phyloP scores from a whole-genome alignment of 179 eudicot genomes.

The Spinacia oleracea region DNA sequence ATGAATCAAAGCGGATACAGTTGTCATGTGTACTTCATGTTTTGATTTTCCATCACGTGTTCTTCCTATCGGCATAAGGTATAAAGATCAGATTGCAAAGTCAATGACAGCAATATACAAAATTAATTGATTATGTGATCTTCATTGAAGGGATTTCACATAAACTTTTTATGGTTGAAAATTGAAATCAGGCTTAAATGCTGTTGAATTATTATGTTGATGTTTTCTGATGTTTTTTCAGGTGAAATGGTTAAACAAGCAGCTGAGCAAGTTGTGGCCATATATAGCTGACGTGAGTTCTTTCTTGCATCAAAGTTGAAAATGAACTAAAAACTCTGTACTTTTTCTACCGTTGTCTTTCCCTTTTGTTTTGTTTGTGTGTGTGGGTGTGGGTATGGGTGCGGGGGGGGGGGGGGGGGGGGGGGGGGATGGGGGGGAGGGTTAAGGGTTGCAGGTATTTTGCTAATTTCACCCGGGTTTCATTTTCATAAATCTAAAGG shows the following conservation, averaged over 20 bases:
- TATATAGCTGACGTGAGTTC: constrained; percentile 87
- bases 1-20: too few relatives aligned
- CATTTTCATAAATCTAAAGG: background rate
- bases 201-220: background rate
- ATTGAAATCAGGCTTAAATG: background rate
- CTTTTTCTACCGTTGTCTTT: background rate
- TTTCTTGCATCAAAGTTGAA: constrained; percentile 2
- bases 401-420: too few relatives aligned
- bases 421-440: background rate
- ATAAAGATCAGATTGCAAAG: background rate
- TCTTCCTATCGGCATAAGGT: background rate
- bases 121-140: background rate
- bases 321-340: background rate
- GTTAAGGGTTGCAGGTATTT: background rate
- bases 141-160: background rate
- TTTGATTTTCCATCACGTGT: background rate
- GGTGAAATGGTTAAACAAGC: constrained; percentile 95
- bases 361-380: too few relatives aligned
- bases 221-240: constrained; percentile 33
- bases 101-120: background rate
- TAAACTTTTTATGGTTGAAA: background rate
- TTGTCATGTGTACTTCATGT: background rate
- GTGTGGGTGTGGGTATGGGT: too few relatives aligned
- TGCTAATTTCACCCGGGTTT: background rate
- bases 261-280: constrained; percentile 87